Base-by-base conservation (phyloP, 768 basidiomycete genomes). In the Chalciporus piperatus region DNA sequence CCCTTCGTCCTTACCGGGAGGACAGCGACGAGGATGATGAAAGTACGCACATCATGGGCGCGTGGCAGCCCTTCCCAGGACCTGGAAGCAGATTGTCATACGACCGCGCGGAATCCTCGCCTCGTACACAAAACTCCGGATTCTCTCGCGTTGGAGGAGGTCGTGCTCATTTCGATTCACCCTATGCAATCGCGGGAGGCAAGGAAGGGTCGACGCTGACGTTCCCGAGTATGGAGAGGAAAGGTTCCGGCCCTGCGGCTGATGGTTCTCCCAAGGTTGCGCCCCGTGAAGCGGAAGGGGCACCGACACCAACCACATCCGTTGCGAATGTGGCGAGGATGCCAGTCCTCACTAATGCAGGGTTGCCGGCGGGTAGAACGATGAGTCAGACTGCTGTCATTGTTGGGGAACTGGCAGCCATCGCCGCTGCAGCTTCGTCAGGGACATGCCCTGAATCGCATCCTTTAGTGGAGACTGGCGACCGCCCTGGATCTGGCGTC, bases 111-210 rank as follows among this genome's bases (percentile, higher is more conserved):
- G 65, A 65, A 47, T 61, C 57, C 38, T 58, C 55, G 46, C 69
- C 65, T 30, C 56, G 60, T 47, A 53, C 71, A 14, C 69, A 61
- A 47, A 55, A 68, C 7, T 80, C 87, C 17, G 92, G 92, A 3
- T 97, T 98, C 72, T 82, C 90, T 5, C 79, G 92, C 43, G 80
- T 98, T 2, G 87, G 89, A 13, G 95, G 95, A 12, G 94, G 95
- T 27, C 77, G 86, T 37, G 89, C 95, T 2, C 86, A 93, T 60
- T 89, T 85, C 45, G 87, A 92, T 49, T 73, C 85, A 9, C 94
- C 94, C 0, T 97, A 94, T 65, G 85, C 90, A 1, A 89, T 91
- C 47, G 70, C 79, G 12, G 68, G 75, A 14, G 60, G 65, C 2
- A 70, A 70, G 38, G 71, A 63, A 13, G 78, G 78, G 2, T 85